These are phyloP conservation scores for Alternaria longipes DNA, from an alignment of 2,329 filamentous ascomycete genomes.

Conservation along the genomic window DNA sequence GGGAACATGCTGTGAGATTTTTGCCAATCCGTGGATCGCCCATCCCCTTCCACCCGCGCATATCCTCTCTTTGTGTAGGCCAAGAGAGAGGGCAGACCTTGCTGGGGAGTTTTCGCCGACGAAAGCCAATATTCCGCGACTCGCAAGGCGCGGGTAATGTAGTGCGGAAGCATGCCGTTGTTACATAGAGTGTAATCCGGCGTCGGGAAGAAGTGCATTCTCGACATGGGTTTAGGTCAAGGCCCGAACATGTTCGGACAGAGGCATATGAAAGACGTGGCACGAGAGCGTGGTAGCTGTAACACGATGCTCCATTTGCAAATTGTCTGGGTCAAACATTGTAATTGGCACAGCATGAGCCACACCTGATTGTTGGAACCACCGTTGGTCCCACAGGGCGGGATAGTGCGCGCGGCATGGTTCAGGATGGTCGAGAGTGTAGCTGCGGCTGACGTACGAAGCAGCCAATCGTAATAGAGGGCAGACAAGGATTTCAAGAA, in stretches of 20 bases:
- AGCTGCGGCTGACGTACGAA: conserved; percentile 40
- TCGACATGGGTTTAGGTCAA: conserved; percentile 10
- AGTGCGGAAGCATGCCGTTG: conserved; percentile 15
- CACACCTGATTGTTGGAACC: conserved; percentile 48
- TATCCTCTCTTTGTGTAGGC: conserved; percentile 29
- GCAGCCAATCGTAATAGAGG: conserved; percentile 1
- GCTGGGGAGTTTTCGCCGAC: conserved; percentile 17
- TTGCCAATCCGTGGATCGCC: conserved; percentile 26
- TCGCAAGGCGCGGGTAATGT: conserved; percentile 21
- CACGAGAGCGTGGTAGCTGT: conserved; percentile 16
- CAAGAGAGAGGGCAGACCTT: conserved; percentile 25
- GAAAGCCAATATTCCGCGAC: conserved; percentile 23
- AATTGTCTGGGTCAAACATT: conserved; percentile 31
- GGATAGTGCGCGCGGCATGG: conserved; percentile 42
- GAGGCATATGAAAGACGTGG: conserved; percentile 15
- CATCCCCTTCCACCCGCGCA: conserved; percentile 32
- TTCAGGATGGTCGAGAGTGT: conserved; percentile 25
- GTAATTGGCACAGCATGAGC: conserved; percentile 43
- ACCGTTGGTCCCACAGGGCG: conserved; percentile 48
- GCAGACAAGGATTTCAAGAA: not conserved
- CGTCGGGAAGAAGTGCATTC: conserved; percentile 24
- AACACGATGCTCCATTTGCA: not conserved
- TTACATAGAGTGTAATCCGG: conserved; percentile 23
- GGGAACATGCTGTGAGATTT: conserved; percentile 22
- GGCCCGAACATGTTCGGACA: conserved; percentile 27